These are phyloP conservation scores for Neurospora sp. DNA, from an alignment of 495 filamentous ascomycete genomes.

Conservation along the genomic window DNA sequence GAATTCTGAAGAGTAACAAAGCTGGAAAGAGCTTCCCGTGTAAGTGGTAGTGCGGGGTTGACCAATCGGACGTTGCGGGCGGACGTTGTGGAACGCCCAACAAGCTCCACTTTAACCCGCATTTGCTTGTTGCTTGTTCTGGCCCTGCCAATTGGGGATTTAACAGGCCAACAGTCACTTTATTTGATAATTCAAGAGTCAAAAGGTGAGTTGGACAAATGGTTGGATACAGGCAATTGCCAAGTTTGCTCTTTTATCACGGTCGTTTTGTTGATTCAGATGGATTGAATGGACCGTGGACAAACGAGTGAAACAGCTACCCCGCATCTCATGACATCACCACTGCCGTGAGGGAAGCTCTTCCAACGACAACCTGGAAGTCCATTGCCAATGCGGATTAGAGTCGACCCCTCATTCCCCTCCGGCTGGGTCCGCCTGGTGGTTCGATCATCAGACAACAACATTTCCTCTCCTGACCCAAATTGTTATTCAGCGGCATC, in stretches of 20 bases:
- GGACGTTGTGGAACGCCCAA: not conserved
- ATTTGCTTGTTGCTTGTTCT: not conserved
- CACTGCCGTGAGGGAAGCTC: not conserved
- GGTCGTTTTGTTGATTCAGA: not conserved
- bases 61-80: not conserved
- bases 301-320: not conserved
- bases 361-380: not conserved
- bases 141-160: not conserved
- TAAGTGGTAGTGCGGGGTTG: not conserved
- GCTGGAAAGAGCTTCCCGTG: not conserved
- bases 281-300: not conserved
- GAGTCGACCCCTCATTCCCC: not conserved
- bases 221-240: not conserved
- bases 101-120: not conserved
- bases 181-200: not conserved
- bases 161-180: not conserved
- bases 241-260: not conserved
- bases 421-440: not conserved
- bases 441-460: not conserved
- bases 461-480: not conserved
- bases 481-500: not conserved
- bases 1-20: not conserved
- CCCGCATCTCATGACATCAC: not conserved
- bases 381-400: not conserved
- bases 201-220: not conserved